phyloP scores from a whole-genome alignment of 2,329 filamentous ascomycete genomes.

The Fusarium phyllophilum region DNA sequence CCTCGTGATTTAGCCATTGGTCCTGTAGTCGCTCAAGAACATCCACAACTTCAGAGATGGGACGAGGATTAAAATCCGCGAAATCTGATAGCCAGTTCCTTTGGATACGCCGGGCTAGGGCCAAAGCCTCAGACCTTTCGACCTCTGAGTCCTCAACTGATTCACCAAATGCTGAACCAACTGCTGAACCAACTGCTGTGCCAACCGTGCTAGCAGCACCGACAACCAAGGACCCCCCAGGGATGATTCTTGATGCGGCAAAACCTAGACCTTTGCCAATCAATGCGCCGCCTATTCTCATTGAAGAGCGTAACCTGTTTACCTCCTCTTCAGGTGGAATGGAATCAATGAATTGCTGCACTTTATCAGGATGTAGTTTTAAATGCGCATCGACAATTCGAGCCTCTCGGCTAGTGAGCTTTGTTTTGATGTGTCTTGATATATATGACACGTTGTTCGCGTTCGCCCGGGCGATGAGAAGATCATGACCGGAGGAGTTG shows the following conservation, averaged over 20 bases:
- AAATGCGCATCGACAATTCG: neutral
- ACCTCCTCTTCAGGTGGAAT: neutral
- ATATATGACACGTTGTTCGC: neutral
- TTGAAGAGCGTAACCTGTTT: fast-evolving
- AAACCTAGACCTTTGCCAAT: no score
- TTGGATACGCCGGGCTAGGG: fast-evolving
- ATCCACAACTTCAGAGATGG: neutral
- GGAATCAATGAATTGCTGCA: neutral
- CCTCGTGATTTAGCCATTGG: neutral
- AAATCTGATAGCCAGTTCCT: neutral
- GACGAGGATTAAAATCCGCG: neutral
- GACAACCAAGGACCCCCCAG: no score
- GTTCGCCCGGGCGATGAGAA: neutral
- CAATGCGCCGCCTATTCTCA: no score
- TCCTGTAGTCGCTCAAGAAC: neutral
- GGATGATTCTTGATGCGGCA: no score
- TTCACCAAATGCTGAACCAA: neutral
- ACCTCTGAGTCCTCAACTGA: neutral
- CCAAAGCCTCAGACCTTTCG: neutral
- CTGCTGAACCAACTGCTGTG: no score
- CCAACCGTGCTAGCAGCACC: no score
- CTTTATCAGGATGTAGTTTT: neutral
- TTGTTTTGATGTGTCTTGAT: neutral
- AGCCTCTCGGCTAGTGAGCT: neutral
- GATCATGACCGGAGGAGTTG: neutral